Conservation (phyloP, 495 filamentous ascomycete genomes). For the Stereocaulon alpinum region DNA sequence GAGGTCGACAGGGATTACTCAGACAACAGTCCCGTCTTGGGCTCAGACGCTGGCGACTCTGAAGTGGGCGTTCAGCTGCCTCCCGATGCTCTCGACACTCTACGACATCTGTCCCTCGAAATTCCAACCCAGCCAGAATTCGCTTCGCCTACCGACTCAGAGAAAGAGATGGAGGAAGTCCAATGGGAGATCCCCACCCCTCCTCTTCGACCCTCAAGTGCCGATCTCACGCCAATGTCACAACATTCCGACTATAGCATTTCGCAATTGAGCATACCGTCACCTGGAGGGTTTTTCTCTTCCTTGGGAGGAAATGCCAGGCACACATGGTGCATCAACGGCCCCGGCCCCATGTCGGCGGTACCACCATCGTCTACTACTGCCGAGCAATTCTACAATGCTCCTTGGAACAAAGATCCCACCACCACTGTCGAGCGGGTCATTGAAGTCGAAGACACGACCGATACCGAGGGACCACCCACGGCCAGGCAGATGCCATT, state of each 20-base stretch:
- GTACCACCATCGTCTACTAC: conserved; percentile 65
- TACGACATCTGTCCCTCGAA: conserved; percentile 61
- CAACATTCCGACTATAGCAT: conserved; percentile 45
- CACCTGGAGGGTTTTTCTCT: conserved; percentile 84
- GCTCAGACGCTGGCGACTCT: conserved; percentile 34
- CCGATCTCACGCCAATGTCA: conserved; percentile 39
- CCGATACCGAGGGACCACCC: conserved; percentile 47
- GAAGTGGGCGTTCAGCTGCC: conserved; percentile 63
- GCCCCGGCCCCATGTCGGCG: conserved; percentile 32
- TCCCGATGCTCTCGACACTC: conserved; percentile 63
- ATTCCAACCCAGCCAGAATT: conserved; percentile 21
- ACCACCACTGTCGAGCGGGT: conserved; percentile 55
- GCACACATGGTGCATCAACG: conserved; percentile 54
- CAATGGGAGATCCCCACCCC: conserved; percentile 29
- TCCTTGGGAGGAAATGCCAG: conserved; percentile 60
- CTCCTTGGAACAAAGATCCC: conserved; percentile 52
- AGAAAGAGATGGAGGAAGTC: conserved; percentile 40
- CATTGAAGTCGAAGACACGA: conserved; percentile 47
- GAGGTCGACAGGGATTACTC: conserved; percentile 8
- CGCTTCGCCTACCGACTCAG: conserved; percentile 29
- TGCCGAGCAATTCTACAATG: conserved; percentile 74
- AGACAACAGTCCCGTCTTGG: conserved; percentile 24
- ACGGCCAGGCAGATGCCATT: conserved; percentile 44
- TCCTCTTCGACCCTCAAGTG: conserved; percentile 28
- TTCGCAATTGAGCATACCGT: conserved; percentile 70